These are phyloP conservation scores for Ephemerocybe angulata DNA, from an alignment of 768 basidiomycete genomes.

Conservation along the genomic window DNA sequence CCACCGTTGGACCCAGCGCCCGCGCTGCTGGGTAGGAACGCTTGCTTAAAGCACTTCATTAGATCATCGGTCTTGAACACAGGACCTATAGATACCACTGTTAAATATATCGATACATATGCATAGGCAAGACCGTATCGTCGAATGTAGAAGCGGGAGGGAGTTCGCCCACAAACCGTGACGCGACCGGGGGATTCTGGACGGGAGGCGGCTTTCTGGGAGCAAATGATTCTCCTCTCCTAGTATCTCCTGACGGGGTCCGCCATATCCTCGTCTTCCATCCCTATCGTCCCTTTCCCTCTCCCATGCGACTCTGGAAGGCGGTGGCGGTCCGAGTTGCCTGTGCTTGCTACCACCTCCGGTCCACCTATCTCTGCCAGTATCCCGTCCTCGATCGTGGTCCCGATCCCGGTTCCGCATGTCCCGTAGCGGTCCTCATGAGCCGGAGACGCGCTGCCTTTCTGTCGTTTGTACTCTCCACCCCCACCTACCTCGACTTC, in stretches of 20 bases:
- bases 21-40: conserved; percentile 67
- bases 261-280: conserved; percentile 8
- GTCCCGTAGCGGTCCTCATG: conserved; percentile 12
- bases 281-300: conserved; percentile 32
- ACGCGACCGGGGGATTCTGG: conserved; percentile 53
- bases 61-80: conserved; percentile 88
- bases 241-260: background rate
- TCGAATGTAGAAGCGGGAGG: conserved; percentile 76
- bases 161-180: conserved; percentile 82
- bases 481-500: conserved; percentile 26
- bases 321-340: conserved; percentile 44
- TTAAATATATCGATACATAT: background rate
- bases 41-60: conserved; percentile 78
- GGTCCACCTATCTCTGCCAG: conserved; percentile 24
- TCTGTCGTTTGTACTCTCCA: conserved; percentile 33
- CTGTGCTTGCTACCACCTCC: conserved; percentile 38
- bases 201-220: conserved; percentile 25
- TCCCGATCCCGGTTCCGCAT: conserved; percentile 21
- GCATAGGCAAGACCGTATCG: conserved; percentile 49
- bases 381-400: conserved; percentile 15
- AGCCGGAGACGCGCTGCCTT: conserved; percentile 23
- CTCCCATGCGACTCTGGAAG: conserved; percentile 24
- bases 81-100: conserved; percentile 53
- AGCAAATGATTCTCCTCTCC: background rate
- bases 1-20: conserved; percentile 48